Percentiles rank a stretch among this genome's conserved stretches.
Conservation (phyloP, 306 rosid species). For the Cucurbita maxima region DNA sequence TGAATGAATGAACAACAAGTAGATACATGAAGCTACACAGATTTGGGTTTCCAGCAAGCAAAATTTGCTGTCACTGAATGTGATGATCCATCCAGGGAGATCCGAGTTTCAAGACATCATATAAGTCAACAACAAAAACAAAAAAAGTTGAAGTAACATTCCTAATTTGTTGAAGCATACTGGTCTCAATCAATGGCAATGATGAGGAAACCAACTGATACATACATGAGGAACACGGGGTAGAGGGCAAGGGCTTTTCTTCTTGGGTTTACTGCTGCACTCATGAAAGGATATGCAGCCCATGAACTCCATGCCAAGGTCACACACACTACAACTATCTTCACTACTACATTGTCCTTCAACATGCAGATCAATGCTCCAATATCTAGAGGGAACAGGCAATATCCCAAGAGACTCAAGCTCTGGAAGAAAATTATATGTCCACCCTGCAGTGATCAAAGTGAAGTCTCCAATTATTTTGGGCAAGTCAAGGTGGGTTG, state of each 20-base stretch:
- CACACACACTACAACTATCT: slow-evolving; percentile 68
- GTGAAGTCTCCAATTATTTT: neutral
- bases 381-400: slow-evolving; percentile 82
- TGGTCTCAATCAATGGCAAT: slow-evolving; percentile 71
- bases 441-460: slow-evolving; percentile 58
- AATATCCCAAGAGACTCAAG: slow-evolving; percentile 86
- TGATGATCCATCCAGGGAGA: neutral
- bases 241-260: slow-evolving; percentile 97
- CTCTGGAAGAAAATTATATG: slow-evolving; percentile 97
- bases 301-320: slow-evolving; percentile 96
- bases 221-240: slow-evolving; percentile 96
- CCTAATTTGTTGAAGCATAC: slow-evolving; percentile 2
- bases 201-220: slow-evolving; percentile 94
- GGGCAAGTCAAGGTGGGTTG: neutral
- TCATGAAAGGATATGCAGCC: slow-evolving; percentile 99
- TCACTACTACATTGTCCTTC: slow-evolving; percentile 70
- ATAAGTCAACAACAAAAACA: neutral
- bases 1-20: too few relatives aligned
- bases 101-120: neutral
- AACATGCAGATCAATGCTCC: slow-evolving; percentile 91
- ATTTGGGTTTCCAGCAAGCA: neutral
- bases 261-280: slow-evolving; percentile 95
- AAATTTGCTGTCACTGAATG: neutral
- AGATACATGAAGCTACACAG: neutral
- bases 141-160: neutral